Evolutionary conservation across 805 yeast species (phyloP).

Genomic region (Pichia californica): DNA sequence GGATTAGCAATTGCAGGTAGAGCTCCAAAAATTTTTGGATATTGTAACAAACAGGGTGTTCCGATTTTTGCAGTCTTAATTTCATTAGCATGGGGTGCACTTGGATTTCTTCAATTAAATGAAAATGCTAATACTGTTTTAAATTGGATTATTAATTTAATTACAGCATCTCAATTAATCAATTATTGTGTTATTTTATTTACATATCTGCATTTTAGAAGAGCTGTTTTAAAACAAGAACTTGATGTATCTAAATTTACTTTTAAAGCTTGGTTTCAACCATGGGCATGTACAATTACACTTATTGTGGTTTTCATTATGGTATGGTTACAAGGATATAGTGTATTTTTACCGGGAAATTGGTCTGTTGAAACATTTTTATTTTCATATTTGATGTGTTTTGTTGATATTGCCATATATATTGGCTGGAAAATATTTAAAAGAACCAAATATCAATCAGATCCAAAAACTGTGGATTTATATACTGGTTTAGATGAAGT

Average conservation of each 20-base stretch:
- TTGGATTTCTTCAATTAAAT: conserved; percentile 61
- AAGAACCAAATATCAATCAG: conserved; percentile 38
- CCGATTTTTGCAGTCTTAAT: conserved; percentile 56
- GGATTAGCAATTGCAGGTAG: conserved; percentile 65
- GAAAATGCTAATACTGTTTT: conserved; percentile 58
- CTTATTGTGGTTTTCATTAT: conserved; percentile 23
- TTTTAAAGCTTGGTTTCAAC: conserved; percentile 41
- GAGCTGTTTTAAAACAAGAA: conserved; percentile 50
- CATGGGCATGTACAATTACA: conserved; percentile 20
- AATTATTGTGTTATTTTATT: conserved; percentile 53
- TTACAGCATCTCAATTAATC: conserved; percentile 62
- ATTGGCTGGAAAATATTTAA: conserved; percentile 47
- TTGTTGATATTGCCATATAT: conserved; percentile 43
- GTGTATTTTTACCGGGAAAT: conserved; percentile 51
- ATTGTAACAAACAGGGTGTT: conserved; percentile 65
- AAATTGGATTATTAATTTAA: conserved; percentile 65
- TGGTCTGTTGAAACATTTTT: conserved; percentile 63
- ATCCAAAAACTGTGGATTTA: conserved; percentile 46
- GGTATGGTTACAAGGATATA: conserved; percentile 43
- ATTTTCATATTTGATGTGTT: conserved; percentile 66
- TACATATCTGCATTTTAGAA: conserved; percentile 56
- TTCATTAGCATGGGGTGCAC: conserved; percentile 54
- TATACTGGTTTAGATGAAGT: conserved; percentile 48
- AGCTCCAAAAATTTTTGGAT: conserved; percentile 61
- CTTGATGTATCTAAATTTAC: conserved; percentile 39